These are phyloP conservation scores for Ogataea paradorogensis DNA, from an alignment of 805 yeast genomes.

Conservation along the genomic window DNA sequence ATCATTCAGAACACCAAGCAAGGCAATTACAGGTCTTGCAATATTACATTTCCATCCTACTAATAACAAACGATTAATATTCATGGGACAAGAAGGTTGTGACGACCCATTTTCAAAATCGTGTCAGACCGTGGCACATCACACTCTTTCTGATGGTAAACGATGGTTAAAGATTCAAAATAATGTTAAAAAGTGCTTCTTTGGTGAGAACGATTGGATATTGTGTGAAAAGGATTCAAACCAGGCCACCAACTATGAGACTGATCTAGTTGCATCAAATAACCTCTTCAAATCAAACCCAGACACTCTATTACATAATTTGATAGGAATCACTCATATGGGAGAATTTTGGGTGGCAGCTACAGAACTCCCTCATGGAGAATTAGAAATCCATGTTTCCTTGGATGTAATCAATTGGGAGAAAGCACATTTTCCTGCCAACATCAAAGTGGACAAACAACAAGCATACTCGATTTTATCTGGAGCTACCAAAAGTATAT, in stretches of 20 bases:
- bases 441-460: slow-evolving; percentile 53
- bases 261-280: slow-evolving; percentile 43
- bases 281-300: slow-evolving; percentile 45
- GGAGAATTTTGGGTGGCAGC: slow-evolving; percentile 73
- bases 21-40: slow-evolving; percentile 38
- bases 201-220: slow-evolving; percentile 55
- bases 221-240: slow-evolving; percentile 53
- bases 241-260: slow-evolving; percentile 32
- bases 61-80: slow-evolving; percentile 59
- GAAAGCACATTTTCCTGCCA: slow-evolving; percentile 71
- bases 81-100: slow-evolving; percentile 64
- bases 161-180: slow-evolving; percentile 54
- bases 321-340: slow-evolving; percentile 70
- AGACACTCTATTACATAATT: slow-evolving; percentile 45
- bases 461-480: slow-evolving; percentile 76
- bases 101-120: slow-evolving; percentile 38
- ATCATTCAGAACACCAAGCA: slow-evolving; percentile 51
- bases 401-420: slow-evolving; percentile 72
- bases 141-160: slow-evolving; percentile 65
- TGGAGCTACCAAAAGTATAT: slow-evolving; percentile 62
- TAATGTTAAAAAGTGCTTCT: slow-evolving; percentile 63
- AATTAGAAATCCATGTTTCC: slow-evolving; percentile 67
- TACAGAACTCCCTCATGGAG: slow-evolving; percentile 43
- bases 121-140: slow-evolving; percentile 58
- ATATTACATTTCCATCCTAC: slow-evolving; percentile 65